Conservation (phyloP, 768 basidiomycete species). For the Suillus spraguei region DNA sequence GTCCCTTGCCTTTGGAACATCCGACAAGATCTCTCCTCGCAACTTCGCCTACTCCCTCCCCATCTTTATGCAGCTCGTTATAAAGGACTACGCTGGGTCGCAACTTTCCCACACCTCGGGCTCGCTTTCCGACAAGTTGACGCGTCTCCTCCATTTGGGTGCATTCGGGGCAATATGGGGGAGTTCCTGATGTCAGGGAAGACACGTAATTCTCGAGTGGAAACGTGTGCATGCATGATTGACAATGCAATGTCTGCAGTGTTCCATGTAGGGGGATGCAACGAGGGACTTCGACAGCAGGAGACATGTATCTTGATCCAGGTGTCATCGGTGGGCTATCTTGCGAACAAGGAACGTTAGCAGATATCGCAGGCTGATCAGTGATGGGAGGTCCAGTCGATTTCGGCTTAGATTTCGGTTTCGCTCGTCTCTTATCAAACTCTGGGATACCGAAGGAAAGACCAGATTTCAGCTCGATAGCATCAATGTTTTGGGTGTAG, state of each 20-base stretch:
- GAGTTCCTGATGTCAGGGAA: slow-evolving; percentile 59
- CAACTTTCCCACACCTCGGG: slow-evolving; percentile 76
- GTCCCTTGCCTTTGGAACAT: slow-evolving; percentile 63
- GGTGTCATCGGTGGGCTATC: slow-evolving; percentile 22
- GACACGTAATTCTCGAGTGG: slow-evolving; percentile 65
- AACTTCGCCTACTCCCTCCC: slow-evolving; percentile 82
- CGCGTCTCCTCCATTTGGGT: slow-evolving; percentile 67
- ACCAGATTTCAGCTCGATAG: slow-evolving; percentile 84
- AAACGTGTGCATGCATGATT: slow-evolving; percentile 73
- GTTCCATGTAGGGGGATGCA: slow-evolving; percentile 93
- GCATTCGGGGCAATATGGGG: slow-evolving; percentile 83
- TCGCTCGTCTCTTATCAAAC: slow-evolving; percentile 58
- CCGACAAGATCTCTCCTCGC: slow-evolving; percentile 84
- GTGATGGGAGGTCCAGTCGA: slow-evolving; percentile 21
- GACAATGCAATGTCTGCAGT: slow-evolving; percentile 77
- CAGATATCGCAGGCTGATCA: slow-evolving; percentile 17
- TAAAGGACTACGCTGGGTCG: slow-evolving; percentile 90
- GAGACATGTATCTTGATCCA: slow-evolving; percentile 47
- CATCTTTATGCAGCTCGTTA: slow-evolving; percentile 86
- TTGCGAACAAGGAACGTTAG: slow-evolving; percentile 21
- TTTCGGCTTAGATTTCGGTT: slow-evolving; percentile 51
- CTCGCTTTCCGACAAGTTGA: slow-evolving; percentile 74
- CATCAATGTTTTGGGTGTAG: slow-evolving; percentile 95
- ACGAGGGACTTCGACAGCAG: slow-evolving; percentile 64
- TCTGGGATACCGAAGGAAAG: slow-evolving; percentile 84